Evolutionary conservation across 495 filamentous ascomycete genomes (phyloP).

Genomic region (Lasiosphaeria hispida): DNA sequence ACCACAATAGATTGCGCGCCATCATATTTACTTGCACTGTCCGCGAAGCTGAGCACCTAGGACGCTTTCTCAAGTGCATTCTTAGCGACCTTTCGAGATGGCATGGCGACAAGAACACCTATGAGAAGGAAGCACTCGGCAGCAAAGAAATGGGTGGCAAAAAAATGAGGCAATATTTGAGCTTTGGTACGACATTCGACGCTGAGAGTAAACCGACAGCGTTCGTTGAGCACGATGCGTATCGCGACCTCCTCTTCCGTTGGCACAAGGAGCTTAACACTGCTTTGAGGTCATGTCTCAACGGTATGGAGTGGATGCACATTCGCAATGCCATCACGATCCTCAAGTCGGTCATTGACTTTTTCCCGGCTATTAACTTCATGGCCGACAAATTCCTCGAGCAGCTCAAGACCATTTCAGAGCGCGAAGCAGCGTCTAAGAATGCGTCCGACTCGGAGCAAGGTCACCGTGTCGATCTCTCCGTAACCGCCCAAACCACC

Average conservation of each 20-base stretch:
- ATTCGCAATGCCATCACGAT: constrained; percentile 92
- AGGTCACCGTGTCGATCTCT: constrained; percentile 73
- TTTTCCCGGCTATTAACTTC: constrained; percentile 86
- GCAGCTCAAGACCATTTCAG: constrained; percentile 68
- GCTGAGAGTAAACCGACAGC: constrained; percentile 61
- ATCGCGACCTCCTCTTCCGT: constrained; percentile 76
- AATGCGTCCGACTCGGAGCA: constrained; percentile 65
- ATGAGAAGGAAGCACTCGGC: constrained; percentile 73
- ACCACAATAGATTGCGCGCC: constrained; percentile 69
- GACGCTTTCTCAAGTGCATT: constrained; percentile 78
- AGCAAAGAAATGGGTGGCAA: constrained; percentile 37
- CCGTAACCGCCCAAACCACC: constrained; percentile 81
- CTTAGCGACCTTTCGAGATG: constrained; percentile 75
- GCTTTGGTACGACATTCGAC: constrained; percentile 61
- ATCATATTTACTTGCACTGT: constrained; percentile 86
- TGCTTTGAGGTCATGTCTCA: constrained; percentile 75
- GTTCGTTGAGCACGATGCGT: constrained; percentile 81
- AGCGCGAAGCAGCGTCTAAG: constrained; percentile 60
- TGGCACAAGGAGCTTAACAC: constrained; percentile 81
- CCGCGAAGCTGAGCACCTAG: constrained; percentile 86
- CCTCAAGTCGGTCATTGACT: constrained; percentile 72
- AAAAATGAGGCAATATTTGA: constrained; percentile 36
- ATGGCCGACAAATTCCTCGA: constrained; percentile 71
- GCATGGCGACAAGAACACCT: constrained; percentile 74
- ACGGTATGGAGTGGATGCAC: constrained; percentile 90